Evolutionary conservation across 139 green algal species (phyloP), one percentile per base, ranked within the genome.

Genomic region (Volvox africanus): DNA sequence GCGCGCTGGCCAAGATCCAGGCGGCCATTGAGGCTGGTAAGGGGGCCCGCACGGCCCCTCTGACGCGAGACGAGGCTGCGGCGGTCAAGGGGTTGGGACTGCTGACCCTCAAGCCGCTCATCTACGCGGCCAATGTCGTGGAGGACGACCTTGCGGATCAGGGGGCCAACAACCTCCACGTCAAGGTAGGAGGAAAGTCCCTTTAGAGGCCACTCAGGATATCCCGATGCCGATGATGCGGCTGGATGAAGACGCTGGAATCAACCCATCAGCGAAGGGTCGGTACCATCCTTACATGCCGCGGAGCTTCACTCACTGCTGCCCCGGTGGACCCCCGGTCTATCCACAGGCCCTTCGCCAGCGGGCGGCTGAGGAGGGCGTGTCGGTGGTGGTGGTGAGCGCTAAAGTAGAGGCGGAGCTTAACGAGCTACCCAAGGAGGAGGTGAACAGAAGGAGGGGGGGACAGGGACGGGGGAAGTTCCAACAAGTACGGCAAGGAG

Each of bases 81-180:
- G 86, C 92, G 61, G 89, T 99, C 61, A 94, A 93, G 62, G 88
- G 91, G 0, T 94, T 99, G 85, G 95, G 94, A 24, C 95, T 99
- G 91, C 92, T 99, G 26, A 99, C 97, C 0, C 91, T 96, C 73
- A 99, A 99, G 92, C 97, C 97, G 18, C 93, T 98, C 84, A 95
- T 97, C 22, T 99, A 98, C 80, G 97, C 97, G 0, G 98, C 97
- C 26, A 99, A 99, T 89, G 98, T 99, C 33, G 85, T 93, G 0
- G 98, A 99, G 93, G 94, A 96, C 19, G 97, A 99, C 82, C 95
- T 99, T 0, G 96, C 96, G 0, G 89, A 96, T 83, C 79, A 95
- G 62, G 97, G 93, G 13, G 96, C 93, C 12, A 90, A 91, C 93
- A 99, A 99, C 95, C n/a, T 62, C 28, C 93, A 99, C 85, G 97